Evolutionary conservation across 2,329 filamentous ascomycete species (phyloP).

Genomic region (Diatrype stigma): DNA sequence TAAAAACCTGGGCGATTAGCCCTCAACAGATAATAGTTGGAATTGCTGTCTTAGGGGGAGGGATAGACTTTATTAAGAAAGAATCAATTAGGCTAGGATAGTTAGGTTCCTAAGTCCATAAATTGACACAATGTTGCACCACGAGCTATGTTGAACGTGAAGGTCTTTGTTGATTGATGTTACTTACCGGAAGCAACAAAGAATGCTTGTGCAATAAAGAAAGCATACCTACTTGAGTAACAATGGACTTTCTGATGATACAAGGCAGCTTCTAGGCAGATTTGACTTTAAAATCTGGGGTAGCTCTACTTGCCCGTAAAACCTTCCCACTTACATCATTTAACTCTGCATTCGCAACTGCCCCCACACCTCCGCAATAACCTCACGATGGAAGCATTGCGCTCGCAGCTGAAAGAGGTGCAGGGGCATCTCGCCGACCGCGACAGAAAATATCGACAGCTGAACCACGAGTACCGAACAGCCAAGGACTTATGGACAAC

Average conservation of each 20-base stretch:
- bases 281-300: neutral
- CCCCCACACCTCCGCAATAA: too few species aligned
- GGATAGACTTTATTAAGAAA: too few species aligned
- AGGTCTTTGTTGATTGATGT: neutral
- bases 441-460: slow-evolving; percentile 17
- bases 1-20: neutral
- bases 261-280: neutral
- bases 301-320: neutral
- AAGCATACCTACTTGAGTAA: neutral
- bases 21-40: neutral
- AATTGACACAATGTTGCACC: neutral
- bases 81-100: too few species aligned
- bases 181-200: neutral
- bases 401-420: slow-evolving; percentile 21
- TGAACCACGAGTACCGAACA: slow-evolving; percentile 12
- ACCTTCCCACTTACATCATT: neutral
- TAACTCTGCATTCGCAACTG: neutral
- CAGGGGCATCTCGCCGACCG: slow-evolving; percentile 22
- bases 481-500: slow-evolving; percentile 10
- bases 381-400: slow-evolving; percentile 20
- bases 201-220: neutral
- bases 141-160: neutral
- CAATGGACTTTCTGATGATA: neutral
- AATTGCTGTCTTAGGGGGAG: neutral
- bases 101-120: neutral